phyloP scores from a whole-genome alignment of 768 basidiomycete species.

The Tulasnella sp. region DNA sequence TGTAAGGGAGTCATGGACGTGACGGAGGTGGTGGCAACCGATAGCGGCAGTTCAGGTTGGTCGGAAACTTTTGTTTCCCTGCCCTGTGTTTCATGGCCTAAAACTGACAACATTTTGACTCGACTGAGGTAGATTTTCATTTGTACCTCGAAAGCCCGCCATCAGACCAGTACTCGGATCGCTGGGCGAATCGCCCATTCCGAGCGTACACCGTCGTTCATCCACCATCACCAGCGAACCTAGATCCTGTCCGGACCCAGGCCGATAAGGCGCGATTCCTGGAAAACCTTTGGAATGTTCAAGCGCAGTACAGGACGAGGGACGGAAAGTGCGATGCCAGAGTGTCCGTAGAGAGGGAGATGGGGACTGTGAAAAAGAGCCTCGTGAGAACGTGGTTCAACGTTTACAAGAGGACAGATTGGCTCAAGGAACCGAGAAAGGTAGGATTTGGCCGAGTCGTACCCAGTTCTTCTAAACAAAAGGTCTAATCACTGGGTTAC shows the following conservation, averaged over 20 bases:
- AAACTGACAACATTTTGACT: not conserved
- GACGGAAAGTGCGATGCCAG: slow-evolving; percentile 64
- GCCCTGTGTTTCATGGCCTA: slow-evolving; percentile 16
- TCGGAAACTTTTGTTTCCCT: slow-evolving; percentile 10
- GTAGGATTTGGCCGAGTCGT: slow-evolving; percentile 31
- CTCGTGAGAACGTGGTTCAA: slow-evolving; percentile 80
- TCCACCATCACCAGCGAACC: slow-evolving; percentile 53
- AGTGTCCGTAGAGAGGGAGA: slow-evolving; percentile 43
- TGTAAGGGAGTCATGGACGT: slow-evolving; percentile 82
- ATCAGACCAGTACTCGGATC: slow-evolving; percentile 58
- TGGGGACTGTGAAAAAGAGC: slow-evolving; percentile 51
- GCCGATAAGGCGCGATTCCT: slow-evolving; percentile 72
- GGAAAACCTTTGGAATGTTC: slow-evolving; percentile 80
- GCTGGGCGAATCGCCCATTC: slow-evolving; percentile 82
- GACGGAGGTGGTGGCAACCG: slow-evolving; percentile 71
- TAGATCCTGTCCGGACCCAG: slow-evolving; percentile 55
- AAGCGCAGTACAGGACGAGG: slow-evolving; percentile 68
- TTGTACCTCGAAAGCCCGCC: slow-evolving; percentile 77
- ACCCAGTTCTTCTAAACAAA: not conserved
- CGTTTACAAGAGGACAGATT: slow-evolving; percentile 72
- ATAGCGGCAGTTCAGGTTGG: slow-evolving; percentile 68
- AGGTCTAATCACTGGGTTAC: too few relatives aligned
- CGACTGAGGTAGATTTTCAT: slow-evolving; percentile 58
- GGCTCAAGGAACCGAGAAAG: slow-evolving; percentile 69
- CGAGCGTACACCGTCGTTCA: slow-evolving; percentile 68